These are phyloP conservation scores for Geosmithia flava DNA, from an alignment of 2,329 filamentous ascomycete genomes.

Conservation along the genomic window DNA sequence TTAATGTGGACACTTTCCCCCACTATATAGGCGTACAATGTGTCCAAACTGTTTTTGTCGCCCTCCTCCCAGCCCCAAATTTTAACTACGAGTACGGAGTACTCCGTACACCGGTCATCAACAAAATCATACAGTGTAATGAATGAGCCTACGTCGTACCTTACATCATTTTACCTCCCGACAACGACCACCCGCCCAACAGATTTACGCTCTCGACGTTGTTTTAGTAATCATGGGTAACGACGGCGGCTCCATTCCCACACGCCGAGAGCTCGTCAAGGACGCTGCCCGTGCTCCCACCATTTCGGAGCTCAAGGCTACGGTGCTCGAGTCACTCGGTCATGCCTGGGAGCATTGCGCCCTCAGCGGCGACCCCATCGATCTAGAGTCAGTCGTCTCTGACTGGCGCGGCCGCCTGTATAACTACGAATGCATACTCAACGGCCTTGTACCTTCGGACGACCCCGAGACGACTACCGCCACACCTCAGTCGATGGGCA, in stretches of 20 bases:
- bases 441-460: conserved; percentile 43
- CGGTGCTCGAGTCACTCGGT: conserved; percentile 69
- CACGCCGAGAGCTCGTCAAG: conserved; percentile 89
- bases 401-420: conserved; percentile 78
- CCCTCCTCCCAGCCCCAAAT: no score
- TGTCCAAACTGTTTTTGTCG: no score
- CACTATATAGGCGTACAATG: no score
- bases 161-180: no score
- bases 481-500: conserved; percentile 37
- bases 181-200: no score
- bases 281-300: conserved; percentile 76
- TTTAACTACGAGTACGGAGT: no score
- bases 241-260: conserved; percentile 94
- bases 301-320: conserved; percentile 78
- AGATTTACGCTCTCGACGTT: not conserved
- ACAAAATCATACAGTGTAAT: no score
- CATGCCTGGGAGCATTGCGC: conserved; percentile 84
- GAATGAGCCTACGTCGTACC: no score
- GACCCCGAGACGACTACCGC: conserved; percentile 36
- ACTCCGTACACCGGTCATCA: no score
- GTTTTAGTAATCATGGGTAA: conserved; percentile 67
- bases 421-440: conserved; percentile 84
- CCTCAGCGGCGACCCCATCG: conserved; percentile 66
- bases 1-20: not conserved
- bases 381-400: conserved; percentile 61